Evolutionary conservation across 2,329 filamentous ascomycete genomes (phyloP), one percentile per base, ranked within the genome.

Genomic region (Phialemoniopsis sp.): DNA sequence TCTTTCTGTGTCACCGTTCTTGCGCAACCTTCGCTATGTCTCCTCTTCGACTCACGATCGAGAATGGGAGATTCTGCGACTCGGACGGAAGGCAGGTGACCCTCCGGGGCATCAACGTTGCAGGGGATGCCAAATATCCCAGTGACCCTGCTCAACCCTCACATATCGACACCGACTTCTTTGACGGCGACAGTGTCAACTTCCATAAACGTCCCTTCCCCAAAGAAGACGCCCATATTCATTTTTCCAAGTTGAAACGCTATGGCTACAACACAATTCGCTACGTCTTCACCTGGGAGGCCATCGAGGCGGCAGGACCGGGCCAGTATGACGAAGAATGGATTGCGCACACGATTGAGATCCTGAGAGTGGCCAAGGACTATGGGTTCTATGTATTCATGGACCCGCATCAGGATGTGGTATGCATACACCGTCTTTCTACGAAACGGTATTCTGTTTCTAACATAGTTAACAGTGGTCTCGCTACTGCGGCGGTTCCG

Each of bases 211-310:
- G 90, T 3, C 93, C 93, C 0, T 98, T 98, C 51, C 71, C 84
- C 4, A 74, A 87, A 35, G 80, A 87, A 36, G 88, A 96, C 49
- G 89, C 93, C 2, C 84, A 88, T 53, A 72, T 78, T 13, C 93
- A 98, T 60, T 96, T 98, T 61, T 78, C 87, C 12, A 78, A 90
- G 32, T 66, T 98, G 48, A 87, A 85, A 53, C 83, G 85, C 54
- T 95, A 85, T 72, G 93, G 93, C 13, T 98, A 95, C 73, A 98
- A 97, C 62, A 90, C 88, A 1, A 90, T 98, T 50, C 80, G 93
- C 57, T 98, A 98, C 63, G 73, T 98, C 51, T 98, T 97, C 59
- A 97, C 93, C 0, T 98, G 93, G 93, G 93, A 98, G 64, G 91
- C 93, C n/a, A 86, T 98, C 58, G 93, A 98, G 64, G 86, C 93